A percentile compares a stretch with the other conserved stretches of the same genome.
Conservation (phyloP, 495 filamentous ascomycete species). For the Lasiosphaeria hispida region DNA sequence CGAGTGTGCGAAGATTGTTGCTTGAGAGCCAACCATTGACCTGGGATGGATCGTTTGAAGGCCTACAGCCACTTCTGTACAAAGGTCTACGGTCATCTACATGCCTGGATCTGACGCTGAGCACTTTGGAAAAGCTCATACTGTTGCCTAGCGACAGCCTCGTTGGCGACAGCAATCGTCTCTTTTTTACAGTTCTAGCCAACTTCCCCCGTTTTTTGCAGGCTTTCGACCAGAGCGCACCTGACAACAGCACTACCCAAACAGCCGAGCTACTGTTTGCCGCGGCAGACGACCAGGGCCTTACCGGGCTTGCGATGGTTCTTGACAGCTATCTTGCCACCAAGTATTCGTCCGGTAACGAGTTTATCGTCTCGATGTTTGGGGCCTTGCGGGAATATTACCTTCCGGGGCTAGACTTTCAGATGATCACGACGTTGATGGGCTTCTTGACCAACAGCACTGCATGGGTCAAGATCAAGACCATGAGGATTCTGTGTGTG, state of each 20-base stretch:
- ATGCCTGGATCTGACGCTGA: conserved; percentile 73
- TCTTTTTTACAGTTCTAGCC: conserved; percentile 80
- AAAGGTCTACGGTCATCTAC: conserved; percentile 88
- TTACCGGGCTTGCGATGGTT: conserved; percentile 53
- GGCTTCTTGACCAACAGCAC: conserved; percentile 85
- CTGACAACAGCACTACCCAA: conserved; percentile 53
- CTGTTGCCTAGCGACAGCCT: conserved; percentile 76
- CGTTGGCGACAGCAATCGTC: conserved; percentile 73
- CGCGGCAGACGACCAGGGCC: conserved; percentile 68
- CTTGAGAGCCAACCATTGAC: conserved; percentile 74
- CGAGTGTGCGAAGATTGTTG: conserved; percentile 63
- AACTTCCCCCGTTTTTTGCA: conserved; percentile 88
- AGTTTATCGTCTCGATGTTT: conserved; percentile 75
- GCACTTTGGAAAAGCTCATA: conserved; percentile 72
- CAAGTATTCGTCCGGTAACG: conserved; percentile 66
- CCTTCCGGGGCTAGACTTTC: conserved; percentile 80
- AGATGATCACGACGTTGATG: conserved; percentile 84
- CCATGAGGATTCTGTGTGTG: conserved; percentile 82
- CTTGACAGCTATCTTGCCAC: conserved; percentile 68
- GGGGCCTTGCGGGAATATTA: conserved; percentile 74
- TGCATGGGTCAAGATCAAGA: conserved; percentile 86
- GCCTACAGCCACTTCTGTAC: conserved; percentile 79
- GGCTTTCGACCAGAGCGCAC: conserved; percentile 64
- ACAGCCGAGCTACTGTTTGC: conserved; percentile 67
- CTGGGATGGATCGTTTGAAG: conserved; percentile 90